These are phyloP conservation scores for Umbelopsis isabellina DNA, from an alignment of 192 early-diverging fungal genomes.

Conservation along the genomic window DNA sequence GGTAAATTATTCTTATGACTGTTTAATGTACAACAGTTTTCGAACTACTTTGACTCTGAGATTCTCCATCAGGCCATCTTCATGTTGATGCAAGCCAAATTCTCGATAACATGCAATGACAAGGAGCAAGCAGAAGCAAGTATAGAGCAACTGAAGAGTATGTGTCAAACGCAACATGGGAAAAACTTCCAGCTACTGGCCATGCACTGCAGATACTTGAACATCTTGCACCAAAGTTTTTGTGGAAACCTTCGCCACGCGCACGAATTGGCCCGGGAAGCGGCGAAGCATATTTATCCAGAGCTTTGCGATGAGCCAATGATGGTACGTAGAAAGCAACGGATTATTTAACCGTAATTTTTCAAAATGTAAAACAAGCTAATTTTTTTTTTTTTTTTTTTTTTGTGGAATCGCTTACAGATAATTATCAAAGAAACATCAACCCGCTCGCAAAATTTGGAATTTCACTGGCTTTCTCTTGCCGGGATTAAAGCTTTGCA, in stretches of 20 bases:
- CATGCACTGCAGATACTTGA: not conserved
- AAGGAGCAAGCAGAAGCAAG: not conserved
- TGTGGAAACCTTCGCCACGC: not conserved
- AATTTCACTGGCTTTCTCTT: not conserved
- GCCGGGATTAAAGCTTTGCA: not conserved
- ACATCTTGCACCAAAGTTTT: not conserved
- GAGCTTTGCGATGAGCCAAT: not conserved
- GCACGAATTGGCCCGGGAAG: not conserved
- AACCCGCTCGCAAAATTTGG: not conserved
- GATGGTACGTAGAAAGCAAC: not conserved
- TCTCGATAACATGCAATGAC: not conserved
- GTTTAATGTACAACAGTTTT: not conserved
- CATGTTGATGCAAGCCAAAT: not conserved
- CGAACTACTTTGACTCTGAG: not conserved
- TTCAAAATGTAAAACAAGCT: too few relatives aligned
- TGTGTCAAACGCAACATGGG: not conserved
- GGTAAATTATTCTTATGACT: not conserved
- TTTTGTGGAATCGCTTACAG: not conserved
- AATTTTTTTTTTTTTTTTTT: too few relatives aligned
- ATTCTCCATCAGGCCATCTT: not conserved
- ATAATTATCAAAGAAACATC: not conserved
- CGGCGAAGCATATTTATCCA: not conserved
- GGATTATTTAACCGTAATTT: too few relatives aligned
- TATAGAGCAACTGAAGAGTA: not conserved
- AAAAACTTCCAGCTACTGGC: not conserved